Percentiles rank a stretch among this genome's conserved stretches.
Conservation (phyloP, 495 filamentous ascomycete species). For the Aspergillus sparsus region DNA sequence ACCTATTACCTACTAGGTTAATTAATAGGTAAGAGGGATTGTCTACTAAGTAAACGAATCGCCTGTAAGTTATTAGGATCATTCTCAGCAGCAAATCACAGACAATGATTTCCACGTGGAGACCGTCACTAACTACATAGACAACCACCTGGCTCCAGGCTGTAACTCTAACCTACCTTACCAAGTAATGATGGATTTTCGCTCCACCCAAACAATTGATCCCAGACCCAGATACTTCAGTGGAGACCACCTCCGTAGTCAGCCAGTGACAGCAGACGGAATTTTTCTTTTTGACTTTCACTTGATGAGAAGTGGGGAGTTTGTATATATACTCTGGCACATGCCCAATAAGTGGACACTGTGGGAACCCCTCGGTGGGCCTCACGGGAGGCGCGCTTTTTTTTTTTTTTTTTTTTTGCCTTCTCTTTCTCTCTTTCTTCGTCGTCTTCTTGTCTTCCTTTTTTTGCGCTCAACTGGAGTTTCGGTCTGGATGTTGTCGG, state of each 20-base stretch:
- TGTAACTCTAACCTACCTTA: too few relatives aligned
- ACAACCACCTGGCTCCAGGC: too few relatives aligned
- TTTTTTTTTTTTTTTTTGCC: background rate
- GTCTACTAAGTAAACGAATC: background rate
- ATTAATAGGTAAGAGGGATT: background rate
- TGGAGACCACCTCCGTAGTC: too few relatives aligned
- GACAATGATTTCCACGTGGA: background rate
- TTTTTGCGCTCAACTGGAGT: background rate
- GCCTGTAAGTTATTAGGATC: background rate
- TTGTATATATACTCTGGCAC: background rate
- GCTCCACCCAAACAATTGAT: too few relatives aligned
- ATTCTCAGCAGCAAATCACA: background rate
- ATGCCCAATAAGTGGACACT: conserved; percentile 2
- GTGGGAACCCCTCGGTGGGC: background rate
- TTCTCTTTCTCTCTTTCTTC: background rate
- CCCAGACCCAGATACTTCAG: too few relatives aligned
- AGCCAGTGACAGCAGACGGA: too few relatives aligned
- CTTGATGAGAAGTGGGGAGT: background rate
- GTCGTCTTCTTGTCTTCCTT: background rate
- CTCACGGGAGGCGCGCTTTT: background rate
- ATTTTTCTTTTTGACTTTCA: too few relatives aligned
- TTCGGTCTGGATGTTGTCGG: background rate
- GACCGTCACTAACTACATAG: background rate
- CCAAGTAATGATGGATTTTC: too few relatives aligned
- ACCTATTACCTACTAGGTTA: background rate